These are phyloP conservation scores for Microdochium paspali DNA, from an alignment of 2,329 filamentous ascomycete genomes.

Conservation along the genomic window DNA sequence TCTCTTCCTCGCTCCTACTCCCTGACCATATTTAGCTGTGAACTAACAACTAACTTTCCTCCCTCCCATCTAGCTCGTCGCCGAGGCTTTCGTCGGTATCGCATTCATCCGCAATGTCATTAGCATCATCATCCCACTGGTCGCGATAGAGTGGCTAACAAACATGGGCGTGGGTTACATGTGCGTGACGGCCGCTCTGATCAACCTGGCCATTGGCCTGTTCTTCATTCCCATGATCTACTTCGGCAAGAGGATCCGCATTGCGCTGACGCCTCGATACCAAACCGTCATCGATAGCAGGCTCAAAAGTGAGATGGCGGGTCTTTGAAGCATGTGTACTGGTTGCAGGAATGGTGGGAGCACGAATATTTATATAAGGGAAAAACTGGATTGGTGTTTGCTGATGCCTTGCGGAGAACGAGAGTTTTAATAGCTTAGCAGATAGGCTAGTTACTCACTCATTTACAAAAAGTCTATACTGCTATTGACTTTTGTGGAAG, in stretches of 20 bases:
- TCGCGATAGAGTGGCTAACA: slow-evolving; percentile 17
- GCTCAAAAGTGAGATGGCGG: background rate
- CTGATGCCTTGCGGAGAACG: too few relatives aligned
- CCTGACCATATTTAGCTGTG: background rate
- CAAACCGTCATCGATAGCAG: slow-evolving; percentile 1
- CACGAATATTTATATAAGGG: too few relatives aligned
- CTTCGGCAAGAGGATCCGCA: slow-evolving; percentile 5
- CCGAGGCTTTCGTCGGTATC: slow-evolving; percentile 17
- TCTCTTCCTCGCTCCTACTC: background rate
- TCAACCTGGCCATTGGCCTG: slow-evolving; percentile 1
- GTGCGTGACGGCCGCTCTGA: slow-evolving; percentile 2
- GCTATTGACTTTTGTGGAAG: too few relatives aligned
- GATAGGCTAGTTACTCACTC: too few relatives aligned
- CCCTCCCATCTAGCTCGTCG: slow-evolving; percentile 6
- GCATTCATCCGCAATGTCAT: slow-evolving; percentile 20
- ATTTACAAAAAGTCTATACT: too few relatives aligned
- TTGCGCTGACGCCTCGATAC: background rate
- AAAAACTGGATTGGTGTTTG: background rate
- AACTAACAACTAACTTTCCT: too few relatives aligned
- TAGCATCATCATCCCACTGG: slow-evolving; percentile 20
- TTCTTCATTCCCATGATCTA: slow-evolving; percentile 3
- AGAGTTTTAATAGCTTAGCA: too few relatives aligned
- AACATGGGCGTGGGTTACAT: slow-evolving; percentile 5
- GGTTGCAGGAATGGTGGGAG: background rate
- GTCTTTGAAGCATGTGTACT: background rate